These are phyloP conservation scores for Mangifera indica DNA, from an alignment of 345 rosid species.

Conservation along the genomic window DNA sequence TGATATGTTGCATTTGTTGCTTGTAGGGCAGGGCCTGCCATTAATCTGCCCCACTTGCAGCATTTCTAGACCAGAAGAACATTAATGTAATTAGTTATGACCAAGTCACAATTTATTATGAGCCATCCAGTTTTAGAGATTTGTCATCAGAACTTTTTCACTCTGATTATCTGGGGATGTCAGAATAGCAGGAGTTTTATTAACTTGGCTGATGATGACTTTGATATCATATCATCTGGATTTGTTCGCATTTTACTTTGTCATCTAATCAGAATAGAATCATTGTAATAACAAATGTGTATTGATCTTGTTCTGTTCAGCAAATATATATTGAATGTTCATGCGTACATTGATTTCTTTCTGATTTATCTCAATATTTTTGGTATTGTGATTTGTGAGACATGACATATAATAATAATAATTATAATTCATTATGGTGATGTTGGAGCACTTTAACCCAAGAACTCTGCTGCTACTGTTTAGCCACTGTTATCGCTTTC, in stretches of 20 bases:
- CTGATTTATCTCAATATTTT: too few species aligned
- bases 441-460: neutral
- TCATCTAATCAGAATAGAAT: neutral
- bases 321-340: too few species aligned
- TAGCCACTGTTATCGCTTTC: constrained; percentile 17
- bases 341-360: too few species aligned
- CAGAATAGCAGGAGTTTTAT: constrained; percentile 14
- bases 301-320: neutral
- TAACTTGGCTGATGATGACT: constrained; percentile 21
- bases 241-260: constrained; percentile 11
- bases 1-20: constrained; percentile 18
- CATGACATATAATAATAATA: neutral
- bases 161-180: constrained; percentile 16
- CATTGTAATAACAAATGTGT: neutral
- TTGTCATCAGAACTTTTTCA: constrained; percentile 8
- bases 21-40: constrained; percentile 18
- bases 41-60: constrained; percentile 16
- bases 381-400: too few species aligned
- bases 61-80: constrained; percentile 16
- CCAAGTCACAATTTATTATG: constrained; percentile 12
- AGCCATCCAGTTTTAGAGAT: constrained; percentile 19
- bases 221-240: constrained; percentile 24
- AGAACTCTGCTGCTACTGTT: neutral
- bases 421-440: constrained; percentile 26
- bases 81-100: constrained; percentile 24